Percentiles rank a stretch among this genome's conserved stretches.
Conservation (phyloP, 306 rosid species). For the Casuarina cunninghamiana region DNA sequence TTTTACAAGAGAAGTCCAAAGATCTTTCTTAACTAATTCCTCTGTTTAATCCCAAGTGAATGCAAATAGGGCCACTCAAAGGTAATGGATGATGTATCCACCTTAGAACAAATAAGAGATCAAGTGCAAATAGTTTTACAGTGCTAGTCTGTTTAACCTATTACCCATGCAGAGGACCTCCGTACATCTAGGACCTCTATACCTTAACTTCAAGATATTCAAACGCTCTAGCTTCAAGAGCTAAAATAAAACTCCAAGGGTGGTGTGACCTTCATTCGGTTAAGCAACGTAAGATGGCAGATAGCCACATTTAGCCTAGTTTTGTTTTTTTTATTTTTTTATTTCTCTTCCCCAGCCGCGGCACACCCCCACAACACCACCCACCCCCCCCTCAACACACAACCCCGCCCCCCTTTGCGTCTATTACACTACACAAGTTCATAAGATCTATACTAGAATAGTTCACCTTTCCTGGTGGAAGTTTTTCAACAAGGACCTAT, state of each 20-base stretch:
- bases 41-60: too few relatives aligned
- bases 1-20: too few relatives aligned
- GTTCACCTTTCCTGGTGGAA: neutral
- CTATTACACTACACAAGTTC: neutral
- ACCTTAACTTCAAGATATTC: neutral
- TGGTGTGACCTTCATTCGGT: neutral
- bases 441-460: neutral
- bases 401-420: neutral
- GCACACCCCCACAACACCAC: too few relatives aligned
- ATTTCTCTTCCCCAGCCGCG: too few relatives aligned
- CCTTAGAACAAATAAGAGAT: neutral
- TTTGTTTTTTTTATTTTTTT: too few relatives aligned
- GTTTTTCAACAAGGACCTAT: too few relatives aligned
- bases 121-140: neutral
- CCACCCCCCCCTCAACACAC: too few relatives aligned
- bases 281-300: neutral
- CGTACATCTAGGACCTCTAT: neutral
- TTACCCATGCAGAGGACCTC: neutral
- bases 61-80: neutral
- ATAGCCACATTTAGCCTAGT: neutral
- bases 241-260: neutral
- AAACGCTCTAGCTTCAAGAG: neutral
- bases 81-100: neutral
- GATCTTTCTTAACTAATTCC: too few relatives aligned
- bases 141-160: neutral